Evolutionary conservation across 106 monocot genomes (phyloP), one percentile per base, ranked within the genome.

Genomic region (Chionographis japonica): DNA sequence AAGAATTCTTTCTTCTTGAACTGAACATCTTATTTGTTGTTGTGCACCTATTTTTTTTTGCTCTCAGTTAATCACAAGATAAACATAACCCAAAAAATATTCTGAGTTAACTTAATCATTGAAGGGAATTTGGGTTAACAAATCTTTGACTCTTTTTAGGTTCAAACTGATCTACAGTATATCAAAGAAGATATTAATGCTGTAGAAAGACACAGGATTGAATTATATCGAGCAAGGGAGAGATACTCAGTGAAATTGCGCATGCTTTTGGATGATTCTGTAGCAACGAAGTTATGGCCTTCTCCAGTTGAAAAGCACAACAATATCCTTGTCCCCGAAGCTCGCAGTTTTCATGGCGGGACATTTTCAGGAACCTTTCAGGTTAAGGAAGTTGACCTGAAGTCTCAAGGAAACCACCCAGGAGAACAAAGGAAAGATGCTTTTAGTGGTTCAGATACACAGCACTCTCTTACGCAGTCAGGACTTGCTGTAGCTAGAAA

Each of bases 131-230:
- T 46, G 9, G 46, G 2, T 20, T 74, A 56, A 55, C 27, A 46
- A 52, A 37, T 9, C 13, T 53, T 58, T 65, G 27, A 14, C 11
- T 61, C 13, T 61, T 56, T 75, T 38, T 74, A 97, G 97, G 86
- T 97, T 55, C 97, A 97, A 87, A 87, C 73, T 75, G 97, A 97
- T 83, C 79, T 97, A 40, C 86, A 92, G 42, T 92, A 85, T 68
- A 92, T 97, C 60, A 97, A 89, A 77, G 97, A 97, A 59, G 97
- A 97, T 64, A 87, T 97, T 80, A 85, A 78, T 72, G 77, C 88
- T 78, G 89, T 97, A 42, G 97, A 97, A 68, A 89, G 78, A 67
- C 84, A 97, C 58, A 75, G 81, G 68, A 72, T 86, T 53, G 97
- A 92, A 63, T 60, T 97, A 53, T 86, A 88, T 68, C 78, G 83